These are phyloP conservation scores for Carex kokanica DNA, from an alignment of 176 grass and related monocot species.

Conservation along the genomic window DNA sequence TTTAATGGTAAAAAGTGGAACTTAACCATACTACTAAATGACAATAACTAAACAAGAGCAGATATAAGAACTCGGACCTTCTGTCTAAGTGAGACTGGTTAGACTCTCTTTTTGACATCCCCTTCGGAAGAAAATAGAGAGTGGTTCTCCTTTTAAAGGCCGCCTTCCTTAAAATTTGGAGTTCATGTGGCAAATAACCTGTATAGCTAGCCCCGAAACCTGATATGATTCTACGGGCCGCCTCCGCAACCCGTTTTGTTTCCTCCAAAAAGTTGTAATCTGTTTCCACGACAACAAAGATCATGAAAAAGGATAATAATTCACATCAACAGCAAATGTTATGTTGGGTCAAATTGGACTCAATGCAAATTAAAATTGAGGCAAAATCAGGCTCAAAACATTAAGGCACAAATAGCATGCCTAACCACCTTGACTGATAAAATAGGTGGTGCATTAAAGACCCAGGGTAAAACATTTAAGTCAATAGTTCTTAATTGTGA, in stretches of 20 bases:
- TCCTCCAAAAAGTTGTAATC: conserved; percentile 88
- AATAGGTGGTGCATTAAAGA: background rate
- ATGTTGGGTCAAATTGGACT: background rate
- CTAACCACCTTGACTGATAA: background rate
- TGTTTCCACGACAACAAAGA: background rate
- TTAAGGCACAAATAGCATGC: background rate
- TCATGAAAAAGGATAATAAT: background rate
- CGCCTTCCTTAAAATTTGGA: conserved; percentile 44
- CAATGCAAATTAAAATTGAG: background rate
- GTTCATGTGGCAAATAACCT: conserved; percentile 32
- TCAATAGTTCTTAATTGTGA: background rate
- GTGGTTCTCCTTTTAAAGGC: conserved; percentile 33
- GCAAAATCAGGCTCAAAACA: background rate
- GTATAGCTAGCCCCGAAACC: conserved; percentile 45
- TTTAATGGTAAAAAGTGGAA: background rate
- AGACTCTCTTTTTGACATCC: conserved; percentile 70
- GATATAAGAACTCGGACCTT: conserved; percentile 33
- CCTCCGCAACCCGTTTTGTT: conserved; percentile 55
- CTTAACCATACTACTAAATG: background rate
- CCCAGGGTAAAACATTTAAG: background rate
- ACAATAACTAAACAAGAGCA: background rate
- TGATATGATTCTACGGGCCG: conserved; percentile 44
- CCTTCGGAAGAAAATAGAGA: conserved; percentile 61
- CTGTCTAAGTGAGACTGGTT: conserved; percentile 44
- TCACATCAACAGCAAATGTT: background rate